A percentile compares a stretch with the other conserved stretches of the same genome.
These are phyloP conservation scores for Phalaenopsis equestris DNA, from an alignment of 106 monocot genomes.

Conservation along the genomic window DNA sequence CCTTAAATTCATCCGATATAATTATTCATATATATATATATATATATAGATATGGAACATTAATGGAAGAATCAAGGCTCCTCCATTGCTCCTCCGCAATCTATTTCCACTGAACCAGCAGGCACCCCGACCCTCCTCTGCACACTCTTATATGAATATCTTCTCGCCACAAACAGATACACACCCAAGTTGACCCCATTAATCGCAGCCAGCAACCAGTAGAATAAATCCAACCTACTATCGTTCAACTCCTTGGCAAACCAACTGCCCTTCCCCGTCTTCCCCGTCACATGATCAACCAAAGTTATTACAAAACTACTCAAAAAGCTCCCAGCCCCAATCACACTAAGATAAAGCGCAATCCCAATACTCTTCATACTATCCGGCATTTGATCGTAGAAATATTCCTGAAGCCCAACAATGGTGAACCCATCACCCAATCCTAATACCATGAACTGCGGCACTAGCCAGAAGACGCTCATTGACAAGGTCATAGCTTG, in stretches of 20 bases:
- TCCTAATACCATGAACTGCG: slow-evolving; percentile 71
- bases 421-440: slow-evolving; percentile 60
- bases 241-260: slow-evolving; percentile 48
- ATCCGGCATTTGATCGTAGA: slow-evolving; percentile 82
- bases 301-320: slow-evolving; percentile 49
- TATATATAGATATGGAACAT: too few species aligned
- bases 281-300: slow-evolving; percentile 28
- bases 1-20: too few species aligned
- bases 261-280: slow-evolving; percentile 30
- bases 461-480: slow-evolving; percentile 66
- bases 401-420: slow-evolving; percentile 74
- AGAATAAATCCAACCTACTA: slow-evolving; percentile 47
- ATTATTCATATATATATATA: too few species aligned
- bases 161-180: slow-evolving; percentile 34
- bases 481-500: neutral
- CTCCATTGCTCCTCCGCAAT: neutral
- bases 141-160: slow-evolving; percentile 52
- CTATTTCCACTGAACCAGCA: slow-evolving; percentile 3
- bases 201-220: slow-evolving; percentile 27
- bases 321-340: slow-evolving; percentile 54
- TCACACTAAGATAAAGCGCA: slow-evolving; percentile 56
- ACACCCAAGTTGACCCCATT: slow-evolving; percentile 26
- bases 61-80: neutral
- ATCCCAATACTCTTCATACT: slow-evolving; percentile 76
- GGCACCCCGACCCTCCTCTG: slow-evolving; percentile 13